Base-by-base conservation (phyloP, 495 filamentous ascomycete species). In the Podospora australis region DNA sequence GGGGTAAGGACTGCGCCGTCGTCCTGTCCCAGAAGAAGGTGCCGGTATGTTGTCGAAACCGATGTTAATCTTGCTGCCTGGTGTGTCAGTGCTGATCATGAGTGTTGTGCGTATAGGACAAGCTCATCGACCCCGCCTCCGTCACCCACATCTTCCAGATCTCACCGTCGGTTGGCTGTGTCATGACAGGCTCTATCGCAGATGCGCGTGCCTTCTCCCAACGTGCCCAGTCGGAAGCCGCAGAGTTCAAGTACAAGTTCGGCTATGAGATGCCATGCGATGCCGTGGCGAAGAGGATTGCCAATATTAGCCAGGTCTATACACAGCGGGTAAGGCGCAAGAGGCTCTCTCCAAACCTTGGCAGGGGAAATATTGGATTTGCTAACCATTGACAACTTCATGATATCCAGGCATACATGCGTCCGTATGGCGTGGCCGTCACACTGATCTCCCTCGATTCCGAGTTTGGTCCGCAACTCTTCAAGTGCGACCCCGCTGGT, bases 191-290 rank as follows among this genome's bases (percentile, higher is more conserved):
- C 22, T 96, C 92, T 48, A 97, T 97, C 67, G 92, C 92, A 53
- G 92, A 98, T 78, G 92, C 92, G 35, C 76, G 94, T 50, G 92
- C 92, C 32, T 90, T 82, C 49, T 88, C 95, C 36, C 84, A 86
- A 68, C 84, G 92, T 57, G 92, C 92, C 55, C 83, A 90, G 74
- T 86, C 86, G 46, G 92, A 98, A 73, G 94, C 92, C 52, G 94
- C 91, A 39, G 89, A 97, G 56, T 98, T 98, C 75, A 80, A 83
- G 68, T 97, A 98, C 80, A 96, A 96, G 68, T 96, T 80, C 63
- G 92, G 92, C 65, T 98, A 98, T 69, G 92, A 98, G 75, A 98
- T 98, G 94, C 92, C 92, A 46, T 95, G 88, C 68, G 92, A 98
- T 70, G 94, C 86, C 38, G 69, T 98, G 62, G 87, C 91, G 49